phyloP scores from a whole-genome alignment of 345 rosid species.

The Citrus inodora region DNA sequence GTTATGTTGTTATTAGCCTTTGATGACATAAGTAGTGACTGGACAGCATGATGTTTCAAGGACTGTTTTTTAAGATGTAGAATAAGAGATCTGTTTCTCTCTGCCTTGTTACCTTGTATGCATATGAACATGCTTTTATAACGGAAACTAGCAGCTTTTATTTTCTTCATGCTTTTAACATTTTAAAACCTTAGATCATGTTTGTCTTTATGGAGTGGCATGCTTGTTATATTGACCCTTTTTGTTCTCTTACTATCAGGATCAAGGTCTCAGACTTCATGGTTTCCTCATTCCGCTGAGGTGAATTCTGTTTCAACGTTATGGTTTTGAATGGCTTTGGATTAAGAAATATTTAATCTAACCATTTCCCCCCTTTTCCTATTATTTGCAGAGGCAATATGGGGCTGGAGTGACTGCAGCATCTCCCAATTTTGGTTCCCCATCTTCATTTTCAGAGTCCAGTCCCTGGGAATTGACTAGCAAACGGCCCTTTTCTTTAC shows the following conservation, averaged over 20 bases:
- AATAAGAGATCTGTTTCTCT: not conserved
- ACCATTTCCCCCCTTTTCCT: constrained; percentile 11
- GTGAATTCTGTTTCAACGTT: constrained; percentile 28
- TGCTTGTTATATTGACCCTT: not conserved
- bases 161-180: not conserved
- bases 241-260: constrained; percentile 32
- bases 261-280: constrained; percentile 43
- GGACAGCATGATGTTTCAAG: not conserved
- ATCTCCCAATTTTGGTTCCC: constrained; percentile 58
- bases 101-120: not conserved
- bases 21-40: not conserved
- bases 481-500: constrained; percentile 37
- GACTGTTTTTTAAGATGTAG: not conserved
- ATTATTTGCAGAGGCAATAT: constrained; percentile 45
- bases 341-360: not conserved
- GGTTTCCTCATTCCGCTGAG: constrained; percentile 47
- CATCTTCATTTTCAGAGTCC: constrained; percentile 49
- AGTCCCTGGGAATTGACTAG: constrained; percentile 49
- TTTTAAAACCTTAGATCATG: not conserved
- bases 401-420: constrained; percentile 30
- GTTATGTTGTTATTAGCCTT: not conserved
- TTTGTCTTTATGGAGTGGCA: not conserved
- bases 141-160: not conserved
- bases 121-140: not conserved
- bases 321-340: constrained; percentile 2